Conservation (phyloP, 2,329 filamentous ascomycete genomes). For the Chaetomiaceae sp. region DNA sequence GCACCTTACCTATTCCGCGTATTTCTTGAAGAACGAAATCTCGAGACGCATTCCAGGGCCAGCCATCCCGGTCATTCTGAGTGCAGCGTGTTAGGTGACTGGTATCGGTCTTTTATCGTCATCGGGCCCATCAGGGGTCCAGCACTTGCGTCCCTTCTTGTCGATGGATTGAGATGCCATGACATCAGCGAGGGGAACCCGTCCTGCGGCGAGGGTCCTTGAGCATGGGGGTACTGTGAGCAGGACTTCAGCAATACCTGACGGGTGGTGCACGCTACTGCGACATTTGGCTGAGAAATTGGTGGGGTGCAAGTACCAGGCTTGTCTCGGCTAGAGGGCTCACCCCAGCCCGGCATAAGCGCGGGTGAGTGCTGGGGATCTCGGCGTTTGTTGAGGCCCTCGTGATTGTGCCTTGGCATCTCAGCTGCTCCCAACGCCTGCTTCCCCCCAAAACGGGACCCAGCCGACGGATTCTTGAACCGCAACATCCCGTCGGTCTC, state of each 20-base stretch:
- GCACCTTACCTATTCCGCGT: no score
- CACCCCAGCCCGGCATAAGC: slow-evolving; percentile 21
- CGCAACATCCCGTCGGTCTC: not conserved
- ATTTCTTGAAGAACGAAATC: no score
- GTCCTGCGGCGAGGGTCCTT: slow-evolving; percentile 16
- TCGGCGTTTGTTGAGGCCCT: slow-evolving; percentile 26
- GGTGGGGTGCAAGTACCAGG: slow-evolving; percentile 15
- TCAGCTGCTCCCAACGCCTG: slow-evolving; percentile 15
- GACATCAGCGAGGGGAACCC: slow-evolving; percentile 23
- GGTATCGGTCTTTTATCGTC: no score
- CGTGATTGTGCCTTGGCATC: slow-evolving; percentile 21
- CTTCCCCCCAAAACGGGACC: no score
- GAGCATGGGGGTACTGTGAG: slow-evolving; percentile 12
- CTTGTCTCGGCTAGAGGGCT: slow-evolving; percentile 13
- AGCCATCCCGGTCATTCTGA: no score
- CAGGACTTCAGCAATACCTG: slow-evolving; percentile 14
- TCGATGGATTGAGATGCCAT: slow-evolving; percentile 15
- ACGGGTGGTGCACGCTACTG: not conserved
- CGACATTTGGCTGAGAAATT: not conserved
- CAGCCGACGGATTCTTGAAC: not conserved
- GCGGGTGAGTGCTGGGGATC: slow-evolving; percentile 22
- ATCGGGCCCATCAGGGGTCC: no score
- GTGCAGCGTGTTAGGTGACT: no score
- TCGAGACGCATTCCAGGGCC: no score
- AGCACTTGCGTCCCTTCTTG: no score